phyloP scores from a whole-genome alignment of 148 eudicot genomes.

The Pouteria glomerata region DNA sequence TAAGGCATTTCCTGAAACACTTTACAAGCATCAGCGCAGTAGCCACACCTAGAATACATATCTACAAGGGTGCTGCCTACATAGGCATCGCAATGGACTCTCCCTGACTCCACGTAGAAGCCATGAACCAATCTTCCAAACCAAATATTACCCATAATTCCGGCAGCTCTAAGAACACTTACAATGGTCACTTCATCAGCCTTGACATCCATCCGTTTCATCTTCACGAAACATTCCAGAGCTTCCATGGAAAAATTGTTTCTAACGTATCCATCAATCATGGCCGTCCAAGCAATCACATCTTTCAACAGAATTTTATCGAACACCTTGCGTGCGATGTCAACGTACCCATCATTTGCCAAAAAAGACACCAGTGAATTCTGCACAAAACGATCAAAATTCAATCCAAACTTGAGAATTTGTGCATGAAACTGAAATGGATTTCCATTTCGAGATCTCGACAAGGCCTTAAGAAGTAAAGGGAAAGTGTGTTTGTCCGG shows the following conservation, averaged over 20 bases:
- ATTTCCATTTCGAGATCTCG: neutral
- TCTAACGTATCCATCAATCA: conserved; percentile 21
- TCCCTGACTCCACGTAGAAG: conserved; percentile 23
- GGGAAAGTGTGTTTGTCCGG: conserved; percentile 33
- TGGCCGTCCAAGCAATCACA: conserved; percentile 17
- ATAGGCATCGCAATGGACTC: conserved; percentile 19
- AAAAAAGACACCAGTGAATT: conserved; percentile 21
- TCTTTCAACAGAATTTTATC: conserved; percentile 16
- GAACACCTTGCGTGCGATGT: conserved; percentile 16
- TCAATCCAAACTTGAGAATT: conserved; percentile 12
- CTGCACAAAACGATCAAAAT: conserved; percentile 18
- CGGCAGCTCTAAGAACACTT: conserved; percentile 17
- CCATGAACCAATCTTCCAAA: conserved; percentile 28
- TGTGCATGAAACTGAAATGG: conserved; percentile 17
- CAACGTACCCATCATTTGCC: conserved; percentile 15
- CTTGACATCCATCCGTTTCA: conserved; percentile 3
- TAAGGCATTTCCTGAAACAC: conserved; percentile 14
- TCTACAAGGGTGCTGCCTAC: conserved; percentile 22
- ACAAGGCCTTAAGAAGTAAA: conserved; percentile 22
- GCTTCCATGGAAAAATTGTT: conserved; percentile 6
- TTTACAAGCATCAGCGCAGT: conserved; percentile 10
- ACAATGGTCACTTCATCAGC: conserved; percentile 22
- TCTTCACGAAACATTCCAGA: conserved; percentile 15
- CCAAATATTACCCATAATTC: conserved; percentile 20
- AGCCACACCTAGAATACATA: conserved; percentile 23